Base-by-base conservation (phyloP, 257 asterid species). In the Solanum piurae region DNA sequence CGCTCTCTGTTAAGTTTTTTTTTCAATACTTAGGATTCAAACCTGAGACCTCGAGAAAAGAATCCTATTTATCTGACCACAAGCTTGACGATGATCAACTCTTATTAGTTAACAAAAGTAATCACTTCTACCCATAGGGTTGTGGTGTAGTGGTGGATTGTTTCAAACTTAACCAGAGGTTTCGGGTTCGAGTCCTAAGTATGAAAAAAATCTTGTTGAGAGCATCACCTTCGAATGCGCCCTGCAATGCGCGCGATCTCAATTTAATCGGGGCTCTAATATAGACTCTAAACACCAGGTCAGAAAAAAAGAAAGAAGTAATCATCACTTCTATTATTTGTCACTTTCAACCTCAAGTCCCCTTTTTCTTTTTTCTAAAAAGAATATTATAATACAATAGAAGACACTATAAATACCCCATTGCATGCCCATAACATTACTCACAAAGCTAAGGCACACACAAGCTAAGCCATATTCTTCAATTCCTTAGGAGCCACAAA, bases 151-250 rank as follows among this genome's bases (percentile, higher is more conserved):
- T 3, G 12, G 0, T 58, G 12, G 2, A 20, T 0, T 58, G 4
- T 21, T 20, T 58, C 0, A 20, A 0, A 1, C 27, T 20, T 21
- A 58, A 58, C 0, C 1, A 58, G 2, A 2, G 12, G 5, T 58
- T 4, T 55, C 0, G 0, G 0, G 11, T 58, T 55, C 1, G 2
- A 20, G 1, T 3, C 0, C 5, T 3, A 4, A 0, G 1, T 58
- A 58, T 58, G 11, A 1, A 55, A 55, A 18, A 18, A 0, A 6
- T 2, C 3, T 18, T 55, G 0, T 18, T 55, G 2, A 0, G 5
- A 55, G 2, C 1, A 11, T 20, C 25, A 7, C 5, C 3, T 1
- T 2, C 25, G 2, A 55, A 55, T 6, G 4, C 3, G 11, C 0
- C 2, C 2, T 20, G 0, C 25, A 3, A 29, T 29, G 1, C 21